Base-by-base conservation (phyloP, 139 green algal species). In the Bryopsis sp. region DNA sequence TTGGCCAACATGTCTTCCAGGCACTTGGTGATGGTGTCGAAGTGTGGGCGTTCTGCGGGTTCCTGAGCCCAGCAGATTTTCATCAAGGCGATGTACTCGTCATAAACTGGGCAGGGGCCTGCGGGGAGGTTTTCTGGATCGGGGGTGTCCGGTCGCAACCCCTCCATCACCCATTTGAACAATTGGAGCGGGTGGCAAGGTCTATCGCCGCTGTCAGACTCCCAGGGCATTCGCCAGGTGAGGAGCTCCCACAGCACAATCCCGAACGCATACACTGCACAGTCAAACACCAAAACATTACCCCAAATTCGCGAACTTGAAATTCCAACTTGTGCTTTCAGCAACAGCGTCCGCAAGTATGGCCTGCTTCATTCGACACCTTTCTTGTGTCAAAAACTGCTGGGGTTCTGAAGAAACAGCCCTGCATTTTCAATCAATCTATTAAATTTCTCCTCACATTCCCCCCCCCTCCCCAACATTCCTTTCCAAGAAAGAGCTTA, bases 201-300 rank as follows among this genome's bases (percentile, higher is more conserved):
- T 11, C 39, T 39, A 34, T 54, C 26, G 35, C 37, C 59, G 19
- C 19, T 47, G 33, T 67, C 59, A 4, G 7, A 47, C 31, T 67
- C 62, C 39, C 39, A 69, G 3, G 62, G 62, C 22, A 5, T 6
- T 36, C 8, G 11, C 62, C 62, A 69, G 5, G 62, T 69, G 31
- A 69, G 39, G 19, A 69, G 37, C 37, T 69, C 62, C 62, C 62
- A 69, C 35, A 69, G 37, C 19, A 69, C 54, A 36, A 69, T 69
- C 11, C 62, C 62, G 29, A 69, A 69, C 8, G 62, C 35, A 54
- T 69, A 69, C 24, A 69, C n/a, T n/a, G n/a, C n/a, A n/a, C n/a
- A n/a, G n/a, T n/a, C n/a, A n/a, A n/a, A n/a, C n/a, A n/a, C n/a
- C n/a, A n/a, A n/a, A n/a, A n/a, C n/a, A n/a, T n/a, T n/a, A n/a